Base-by-base conservation (phyloP, 768 basidiomycete species). In the Amanita muscaria region DNA sequence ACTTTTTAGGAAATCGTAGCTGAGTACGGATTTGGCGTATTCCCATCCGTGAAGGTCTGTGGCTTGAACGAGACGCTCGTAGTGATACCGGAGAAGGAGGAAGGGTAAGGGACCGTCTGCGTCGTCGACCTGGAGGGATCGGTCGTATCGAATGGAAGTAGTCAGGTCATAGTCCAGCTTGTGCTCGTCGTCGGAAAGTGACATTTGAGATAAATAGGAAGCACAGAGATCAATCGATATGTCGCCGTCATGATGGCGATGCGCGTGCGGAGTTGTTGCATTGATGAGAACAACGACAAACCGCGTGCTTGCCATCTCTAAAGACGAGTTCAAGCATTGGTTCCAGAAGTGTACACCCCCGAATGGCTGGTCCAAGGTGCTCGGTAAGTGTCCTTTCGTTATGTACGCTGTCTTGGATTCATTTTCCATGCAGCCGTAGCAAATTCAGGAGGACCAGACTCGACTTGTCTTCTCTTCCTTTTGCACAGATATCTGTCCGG, bases 361-460 rank as follows among this genome's bases (percentile, higher is more conserved):
- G 2, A 48, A 53, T 5, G 75, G 75, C 16, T 80, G 79, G 77
- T 52, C 63, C 1, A 47, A 52, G 3, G 64, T 55, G n/a, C 62
- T 81, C 40, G 74, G 77, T 74, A 63, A 50, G 47, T 44, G 15
- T 7, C 15, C 42, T 38, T 44, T n/a, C 9, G 14, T 21, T 4
- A 2, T 0, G 3, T 8, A 7, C 21, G 33, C 10, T 18, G 27
- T 33, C 2, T 5, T 9, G n/a, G 35, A 35, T n/a, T 29, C 29
- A 14, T 11, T 2, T 23, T 15, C 40, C 30, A 40, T 43, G 11
- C 44, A 87, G 88, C 74, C 27, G 73, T 89, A 34, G 87, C 82
- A 16, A 80, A 79, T 58, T 90, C 88, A 9, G 88, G 83, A 5
- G 88, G 88, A 2, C 76, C 87, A 8, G 88, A 91, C 59, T 91